Evolutionary conservation across 805 yeast species (phyloP).

Genomic region (Ogataea minuta): DNA sequence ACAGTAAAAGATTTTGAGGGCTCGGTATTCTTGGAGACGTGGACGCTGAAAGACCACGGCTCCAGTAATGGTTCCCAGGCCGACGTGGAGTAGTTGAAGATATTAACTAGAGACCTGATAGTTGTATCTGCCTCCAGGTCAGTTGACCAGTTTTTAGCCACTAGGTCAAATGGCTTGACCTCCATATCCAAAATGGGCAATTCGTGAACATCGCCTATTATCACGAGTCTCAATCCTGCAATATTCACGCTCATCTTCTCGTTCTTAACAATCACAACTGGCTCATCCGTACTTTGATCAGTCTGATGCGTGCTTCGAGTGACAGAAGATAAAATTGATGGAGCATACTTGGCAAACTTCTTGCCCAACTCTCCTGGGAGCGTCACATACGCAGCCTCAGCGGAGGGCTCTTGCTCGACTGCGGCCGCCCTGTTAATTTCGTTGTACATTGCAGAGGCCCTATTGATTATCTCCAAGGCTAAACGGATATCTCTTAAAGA

Average conservation of each 20-base stretch:
- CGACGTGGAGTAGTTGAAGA: slow-evolving; percentile 84
- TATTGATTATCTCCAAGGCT: slow-evolving; percentile 70
- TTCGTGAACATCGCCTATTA: slow-evolving; percentile 90
- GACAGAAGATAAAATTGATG: slow-evolving; percentile 55
- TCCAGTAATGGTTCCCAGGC: slow-evolving; percentile 95
- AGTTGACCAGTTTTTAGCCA: slow-evolving; percentile 82
- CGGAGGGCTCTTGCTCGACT: slow-evolving; percentile 3
- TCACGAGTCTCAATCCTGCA: slow-evolving; percentile 75
- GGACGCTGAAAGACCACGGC: slow-evolving; percentile 77
- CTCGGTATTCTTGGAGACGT: slow-evolving; percentile 50
- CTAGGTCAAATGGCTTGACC: slow-evolving; percentile 63
- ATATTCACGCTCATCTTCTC: slow-evolving; percentile 66
- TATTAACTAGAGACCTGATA: slow-evolving; percentile 65
- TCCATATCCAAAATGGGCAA: slow-evolving; percentile 81
- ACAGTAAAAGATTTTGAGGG: slow-evolving; percentile 51
- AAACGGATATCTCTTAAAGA: slow-evolving; percentile 84
- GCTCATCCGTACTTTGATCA: slow-evolving; percentile 17
- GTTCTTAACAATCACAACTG: slow-evolving; percentile 52
- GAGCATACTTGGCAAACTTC: slow-evolving; percentile 63
- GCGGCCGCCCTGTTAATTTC: slow-evolving; percentile 18
- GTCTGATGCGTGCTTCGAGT: slow-evolving; percentile 35
- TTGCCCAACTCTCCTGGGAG: slow-evolving; percentile 65
- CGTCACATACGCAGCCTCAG: slow-evolving; percentile 30
- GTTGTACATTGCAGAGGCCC: slow-evolving; percentile 57
- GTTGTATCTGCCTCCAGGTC: slow-evolving; percentile 69